These are phyloP conservation scores for Mycena chlorophos DNA, from an alignment of 768 basidiomycete genomes.

Conservation along the genomic window DNA sequence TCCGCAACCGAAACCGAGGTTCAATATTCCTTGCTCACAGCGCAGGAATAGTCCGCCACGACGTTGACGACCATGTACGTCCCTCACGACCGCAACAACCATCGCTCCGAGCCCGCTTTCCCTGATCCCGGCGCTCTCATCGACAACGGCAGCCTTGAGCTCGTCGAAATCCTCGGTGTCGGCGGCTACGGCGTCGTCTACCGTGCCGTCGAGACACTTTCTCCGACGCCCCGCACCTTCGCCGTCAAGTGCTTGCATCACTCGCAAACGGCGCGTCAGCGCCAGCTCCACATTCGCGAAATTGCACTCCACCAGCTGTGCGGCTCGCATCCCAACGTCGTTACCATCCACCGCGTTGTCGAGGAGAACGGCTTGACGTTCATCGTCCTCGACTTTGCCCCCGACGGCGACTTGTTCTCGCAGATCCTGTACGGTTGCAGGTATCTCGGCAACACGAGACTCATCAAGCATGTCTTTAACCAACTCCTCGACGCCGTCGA, in stretches of 20 bases:
- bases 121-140: slow-evolving; percentile 76
- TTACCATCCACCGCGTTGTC: slow-evolving; percentile 85
- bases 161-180: slow-evolving; percentile 84
- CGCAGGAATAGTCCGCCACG: background rate
- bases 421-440: slow-evolving; percentile 79
- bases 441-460: slow-evolving; percentile 79
- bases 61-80: slow-evolving; percentile 12
- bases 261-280: slow-evolving; percentile 53
- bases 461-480: slow-evolving; percentile 88
- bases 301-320: slow-evolving; percentile 78
- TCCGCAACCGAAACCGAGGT: slow-evolving; percentile 19
- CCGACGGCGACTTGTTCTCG: slow-evolving; percentile 88
- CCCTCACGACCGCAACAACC: slow-evolving; percentile 12
- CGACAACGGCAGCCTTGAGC: slow-evolving; percentile 78
- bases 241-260: slow-evolving; percentile 91
- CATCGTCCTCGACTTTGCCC: slow-evolving; percentile 92
- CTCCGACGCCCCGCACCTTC: slow-evolving; percentile 56
- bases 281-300: slow-evolving; percentile 84
- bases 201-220: slow-evolving; percentile 68
- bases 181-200: slow-evolving; percentile 97
- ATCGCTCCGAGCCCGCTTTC: slow-evolving; percentile 30
- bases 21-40: slow-evolving; percentile 7
- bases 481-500: slow-evolving; percentile 93
- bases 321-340: slow-evolving; percentile 75
- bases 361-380: slow-evolving; percentile 81